phyloP scores from a whole-genome alignment of 2,329 filamentous ascomycete species.

The Alternaria gaisen region DNA sequence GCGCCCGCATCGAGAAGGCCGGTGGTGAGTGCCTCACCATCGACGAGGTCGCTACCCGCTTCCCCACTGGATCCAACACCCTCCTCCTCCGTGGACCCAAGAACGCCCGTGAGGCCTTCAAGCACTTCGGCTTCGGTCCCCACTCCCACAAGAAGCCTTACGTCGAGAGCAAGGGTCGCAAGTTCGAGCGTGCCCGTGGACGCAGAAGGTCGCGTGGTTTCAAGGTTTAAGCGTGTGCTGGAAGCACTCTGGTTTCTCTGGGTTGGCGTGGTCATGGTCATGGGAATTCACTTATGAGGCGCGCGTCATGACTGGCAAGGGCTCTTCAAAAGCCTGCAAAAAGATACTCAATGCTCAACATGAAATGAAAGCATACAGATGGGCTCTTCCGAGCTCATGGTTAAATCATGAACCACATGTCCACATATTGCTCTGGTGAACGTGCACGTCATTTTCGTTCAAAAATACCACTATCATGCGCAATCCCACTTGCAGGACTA shows the following conservation, averaged over 20 bases:
- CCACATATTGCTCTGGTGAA: conserved; percentile 4
- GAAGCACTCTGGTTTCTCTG: conserved; percentile 47
- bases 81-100: conserved; percentile 97
- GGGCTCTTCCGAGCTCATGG: conserved; percentile 46
- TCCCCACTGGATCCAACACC: conserved; percentile 96
- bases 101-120: conserved; percentile 96
- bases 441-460: background rate
- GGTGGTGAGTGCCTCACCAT: conserved; percentile 95
- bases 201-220: conserved; percentile 98
- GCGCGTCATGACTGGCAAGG: conserved; percentile 49
- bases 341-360: conserved; percentile 50
- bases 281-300: conserved; percentile 48
- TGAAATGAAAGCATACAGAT: conserved; percentile 46
- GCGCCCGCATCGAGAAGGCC: conserved; percentile 90
- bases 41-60: conserved; percentile 94
- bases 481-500: background rate
- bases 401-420: conserved; percentile 38
- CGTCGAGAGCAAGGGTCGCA: conserved; percentile 97
- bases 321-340: conserved; percentile 46
- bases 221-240: conserved; percentile 83
- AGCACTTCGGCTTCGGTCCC: conserved; percentile 98
- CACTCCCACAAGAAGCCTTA: conserved; percentile 99
- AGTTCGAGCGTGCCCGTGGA: conserved; percentile 99
- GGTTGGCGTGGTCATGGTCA: conserved; percentile 51
- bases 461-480: background rate